Conservation (phyloP, 2,329 filamentous ascomycete genomes). For the Aureobasidium sp. region DNA sequence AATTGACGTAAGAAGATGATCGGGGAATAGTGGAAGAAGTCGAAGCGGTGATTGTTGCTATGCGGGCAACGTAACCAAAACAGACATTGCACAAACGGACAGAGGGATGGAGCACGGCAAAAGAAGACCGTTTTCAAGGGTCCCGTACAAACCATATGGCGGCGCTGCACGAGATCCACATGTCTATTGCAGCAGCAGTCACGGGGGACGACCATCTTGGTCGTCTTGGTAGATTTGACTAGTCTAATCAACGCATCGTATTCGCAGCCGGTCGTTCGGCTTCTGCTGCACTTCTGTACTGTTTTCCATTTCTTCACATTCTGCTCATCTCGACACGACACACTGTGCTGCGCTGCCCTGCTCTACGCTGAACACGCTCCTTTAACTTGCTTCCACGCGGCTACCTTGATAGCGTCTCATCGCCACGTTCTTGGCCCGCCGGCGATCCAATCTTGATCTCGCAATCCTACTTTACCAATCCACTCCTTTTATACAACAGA, state of each 20-base stretch:
- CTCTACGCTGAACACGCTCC: background rate
- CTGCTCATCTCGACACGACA: background rate
- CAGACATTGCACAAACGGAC: constrained; percentile 9
- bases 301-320: background rate
- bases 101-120: constrained; percentile 1
- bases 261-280: background rate
- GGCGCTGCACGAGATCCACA: background rate
- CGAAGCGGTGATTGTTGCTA: constrained; percentile 1
- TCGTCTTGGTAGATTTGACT: constrained; percentile 12
- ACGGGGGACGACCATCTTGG: constrained; percentile 1
- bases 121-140: background rate
- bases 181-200: background rate
- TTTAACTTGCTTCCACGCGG: background rate
- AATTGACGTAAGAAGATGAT: background rate
- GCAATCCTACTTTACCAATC: background rate
- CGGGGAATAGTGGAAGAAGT: background rate
- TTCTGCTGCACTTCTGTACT: background rate
- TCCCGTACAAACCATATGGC: background rate
- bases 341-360: background rate
- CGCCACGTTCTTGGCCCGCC: constrained; percentile 8
- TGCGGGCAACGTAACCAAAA: background rate
- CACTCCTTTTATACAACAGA: background rate
- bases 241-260: constrained; percentile 12
- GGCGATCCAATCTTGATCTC: background rate
- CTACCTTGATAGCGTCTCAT: constrained; percentile 1